A percentile compares a stretch with the other conserved stretches of the same genome.
These are phyloP conservation scores for Sungouiozyma ichnusensis DNA, from an alignment of 805 yeast genomes.

Conservation along the genomic window DNA sequence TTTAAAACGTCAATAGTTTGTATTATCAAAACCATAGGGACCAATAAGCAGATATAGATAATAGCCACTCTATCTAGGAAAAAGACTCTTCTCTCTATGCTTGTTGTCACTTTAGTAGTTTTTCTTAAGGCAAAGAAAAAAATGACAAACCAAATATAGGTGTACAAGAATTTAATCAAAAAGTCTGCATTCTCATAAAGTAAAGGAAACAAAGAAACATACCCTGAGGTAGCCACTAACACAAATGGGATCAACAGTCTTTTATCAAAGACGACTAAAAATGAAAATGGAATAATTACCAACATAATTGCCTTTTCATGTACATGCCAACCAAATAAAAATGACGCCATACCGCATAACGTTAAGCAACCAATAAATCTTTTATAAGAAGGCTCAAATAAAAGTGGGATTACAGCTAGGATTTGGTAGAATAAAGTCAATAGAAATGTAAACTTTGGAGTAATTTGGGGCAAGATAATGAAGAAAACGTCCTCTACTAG, in stretches of 20 bases:
- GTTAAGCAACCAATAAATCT: slow-evolving; percentile 79
- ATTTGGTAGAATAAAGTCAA: slow-evolving; percentile 79
- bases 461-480: slow-evolving; percentile 65
- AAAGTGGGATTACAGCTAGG: slow-evolving; percentile 61
- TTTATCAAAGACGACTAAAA: slow-evolving; percentile 61
- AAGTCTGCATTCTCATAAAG: slow-evolving; percentile 73
- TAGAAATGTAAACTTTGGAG: slow-evolving; percentile 67
- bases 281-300: slow-evolving; percentile 78
- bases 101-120: slow-evolving; percentile 40
- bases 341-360: slow-evolving; percentile 83
- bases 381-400: slow-evolving; percentile 61
- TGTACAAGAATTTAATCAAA: slow-evolving; percentile 62
- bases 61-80: slow-evolving; percentile 61
- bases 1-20: slow-evolving; percentile 47
- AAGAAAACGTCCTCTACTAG: slow-evolving; percentile 86
- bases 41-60: slow-evolving; percentile 55
- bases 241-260: slow-evolving; percentile 63
- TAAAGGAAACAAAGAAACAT: slow-evolving; percentile 81
- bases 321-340: slow-evolving; percentile 96
- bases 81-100: slow-evolving; percentile 40
- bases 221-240: slow-evolving; percentile 67
- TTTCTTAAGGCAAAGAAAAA: slow-evolving; percentile 64
- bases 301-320: slow-evolving; percentile 95
- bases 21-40: slow-evolving; percentile 47
- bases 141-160: slow-evolving; percentile 76